Base-by-base conservation (phyloP, 139 green algal species). In the Chlorella sp. region DNA sequence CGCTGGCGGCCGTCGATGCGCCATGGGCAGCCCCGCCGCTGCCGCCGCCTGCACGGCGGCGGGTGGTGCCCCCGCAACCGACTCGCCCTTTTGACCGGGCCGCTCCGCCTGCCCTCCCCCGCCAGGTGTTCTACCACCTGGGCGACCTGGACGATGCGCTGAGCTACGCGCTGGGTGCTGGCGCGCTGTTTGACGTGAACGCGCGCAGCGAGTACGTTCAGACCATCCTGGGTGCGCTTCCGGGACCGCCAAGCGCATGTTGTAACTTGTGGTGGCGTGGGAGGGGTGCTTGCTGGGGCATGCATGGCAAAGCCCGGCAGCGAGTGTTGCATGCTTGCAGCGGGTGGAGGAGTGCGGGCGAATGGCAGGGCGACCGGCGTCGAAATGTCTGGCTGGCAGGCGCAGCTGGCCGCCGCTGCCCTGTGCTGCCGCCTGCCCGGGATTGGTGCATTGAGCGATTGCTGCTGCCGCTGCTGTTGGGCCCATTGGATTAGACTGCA, bases 111-210 rank as follows among this genome's bases (percentile, higher is more conserved):
- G 51, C 51, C 56, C 32, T 13, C 16, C 67, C 69, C 11, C 14
- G 5, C 48, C 95, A 99, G 97, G 97, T 99, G 22, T 99, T 99
- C 80, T 99, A 99, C 87, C 95, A 99, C 86, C 92, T 99, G 28
- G 96, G 96, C 13, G 97, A 99, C 88, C 91, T 99, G 24, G 92
- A 98, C 73, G 97, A 99, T 78, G 95, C 97, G 5, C 89, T 99
- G 11, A 94, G 87, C 6, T 99, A 99, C 85, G 97, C 97, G 0
- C 92, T 99, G 30, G 93, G 94, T 22, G 97, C 97, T 20, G 97
- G 96, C 34, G 44, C 40, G 17, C 90, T 98, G n/a, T 99, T 99
- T 85, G 93, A 99, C 82, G 92, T 99, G 36, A 92, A 89, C 54
- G 95, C 98, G 54, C 80, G 89, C 62, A 95, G 89, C 24, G 97